phyloP scores from a whole-genome alignment of 345 rosid genomes.

The Clausena lansium region DNA sequence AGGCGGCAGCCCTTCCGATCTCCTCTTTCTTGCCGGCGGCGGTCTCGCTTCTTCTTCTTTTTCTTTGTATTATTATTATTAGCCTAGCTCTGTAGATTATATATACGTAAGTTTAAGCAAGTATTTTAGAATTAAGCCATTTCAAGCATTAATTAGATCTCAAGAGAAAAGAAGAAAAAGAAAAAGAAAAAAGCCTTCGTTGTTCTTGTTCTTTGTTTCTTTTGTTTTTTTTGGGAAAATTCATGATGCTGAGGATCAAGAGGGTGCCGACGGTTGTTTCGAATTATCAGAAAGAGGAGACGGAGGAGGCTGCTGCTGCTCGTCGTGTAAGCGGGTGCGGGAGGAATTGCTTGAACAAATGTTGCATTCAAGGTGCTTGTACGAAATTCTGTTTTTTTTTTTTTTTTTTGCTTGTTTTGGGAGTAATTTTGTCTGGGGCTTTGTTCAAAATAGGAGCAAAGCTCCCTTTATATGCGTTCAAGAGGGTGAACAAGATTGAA shows the following conservation, averaged over 20 bases:
- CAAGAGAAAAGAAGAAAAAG: neutral
- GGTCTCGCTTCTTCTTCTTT: conserved; percentile 36
- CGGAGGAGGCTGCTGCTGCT: conserved; percentile 42
- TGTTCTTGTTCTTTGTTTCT: conserved; percentile 3
- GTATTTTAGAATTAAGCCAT: neutral
- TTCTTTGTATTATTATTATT: conserved; percentile 11
- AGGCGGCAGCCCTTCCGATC: conserved; percentile 99
- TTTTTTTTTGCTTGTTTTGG: conserved; percentile 4
- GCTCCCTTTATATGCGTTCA: conserved; percentile 78
- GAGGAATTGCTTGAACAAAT: conserved; percentile 67
- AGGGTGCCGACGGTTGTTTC: conserved; percentile 87
- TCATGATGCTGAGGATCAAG: conserved; percentile 72
- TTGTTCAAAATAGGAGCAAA: conserved; percentile 47
- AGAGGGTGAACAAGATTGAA: conserved; percentile 32
- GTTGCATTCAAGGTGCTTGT: conserved; percentile 67
- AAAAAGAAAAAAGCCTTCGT: no score
- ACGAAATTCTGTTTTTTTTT: neutral
- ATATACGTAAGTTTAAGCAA: neutral
- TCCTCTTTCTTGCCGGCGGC: conserved; percentile 99
- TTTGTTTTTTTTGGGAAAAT: conserved; percentile 4
- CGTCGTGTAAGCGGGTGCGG: conserved; percentile 68
- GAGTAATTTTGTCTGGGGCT: neutral
- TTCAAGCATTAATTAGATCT: neutral
- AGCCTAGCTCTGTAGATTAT: conserved; percentile 9
- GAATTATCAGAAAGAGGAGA: conserved; percentile 77